Evolutionary conservation across 805 yeast species (phyloP).

Genomic region (Starmerella apicola): DNA sequence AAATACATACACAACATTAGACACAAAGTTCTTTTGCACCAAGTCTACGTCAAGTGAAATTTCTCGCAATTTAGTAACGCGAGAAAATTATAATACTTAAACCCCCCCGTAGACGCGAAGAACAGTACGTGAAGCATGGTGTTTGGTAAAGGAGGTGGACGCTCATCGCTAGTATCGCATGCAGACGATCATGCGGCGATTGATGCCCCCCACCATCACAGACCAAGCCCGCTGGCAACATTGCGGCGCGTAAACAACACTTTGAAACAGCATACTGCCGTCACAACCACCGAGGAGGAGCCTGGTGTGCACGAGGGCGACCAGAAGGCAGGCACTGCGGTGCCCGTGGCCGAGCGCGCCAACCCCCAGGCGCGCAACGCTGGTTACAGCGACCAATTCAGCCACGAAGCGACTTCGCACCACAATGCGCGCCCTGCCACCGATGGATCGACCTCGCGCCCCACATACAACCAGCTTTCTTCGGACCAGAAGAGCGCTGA

Average conservation of each 20-base stretch:
- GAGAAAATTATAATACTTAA: too few relatives aligned
- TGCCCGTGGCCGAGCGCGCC: constrained; percentile 24
- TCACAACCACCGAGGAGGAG: constrained; percentile 21
- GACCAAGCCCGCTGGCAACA: constrained; percentile 15
- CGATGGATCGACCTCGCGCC: not conserved
- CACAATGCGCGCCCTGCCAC: not conserved
- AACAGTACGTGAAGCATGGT: too few relatives aligned
- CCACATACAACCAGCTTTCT: not conserved
- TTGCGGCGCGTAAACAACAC: constrained; percentile 18
- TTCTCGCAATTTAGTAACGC: too few relatives aligned
- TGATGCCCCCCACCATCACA: constrained; percentile 1
- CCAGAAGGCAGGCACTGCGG: constrained; percentile 24
- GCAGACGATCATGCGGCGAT: constrained; percentile 14
- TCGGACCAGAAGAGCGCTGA: not conserved
- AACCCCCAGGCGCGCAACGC: constrained; percentile 21
- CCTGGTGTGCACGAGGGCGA: constrained; percentile 22
- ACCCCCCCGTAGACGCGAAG: too few relatives aligned
- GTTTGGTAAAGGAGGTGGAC: constrained; percentile 10
- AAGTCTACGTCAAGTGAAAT: too few relatives aligned
- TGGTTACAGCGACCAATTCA: constrained; percentile 17
- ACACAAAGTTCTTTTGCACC: too few relatives aligned
- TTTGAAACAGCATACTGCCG: constrained; percentile 23
- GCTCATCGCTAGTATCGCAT: constrained; percentile 13
- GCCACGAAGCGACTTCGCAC: too few relatives aligned
- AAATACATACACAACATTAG: too few relatives aligned